A percentile compares a stretch with the other conserved stretches of the same genome.
These are phyloP conservation scores for Knoxdaviesia capensis DNA, from an alignment of 2,329 filamentous ascomycete species.

Conservation along the genomic window DNA sequence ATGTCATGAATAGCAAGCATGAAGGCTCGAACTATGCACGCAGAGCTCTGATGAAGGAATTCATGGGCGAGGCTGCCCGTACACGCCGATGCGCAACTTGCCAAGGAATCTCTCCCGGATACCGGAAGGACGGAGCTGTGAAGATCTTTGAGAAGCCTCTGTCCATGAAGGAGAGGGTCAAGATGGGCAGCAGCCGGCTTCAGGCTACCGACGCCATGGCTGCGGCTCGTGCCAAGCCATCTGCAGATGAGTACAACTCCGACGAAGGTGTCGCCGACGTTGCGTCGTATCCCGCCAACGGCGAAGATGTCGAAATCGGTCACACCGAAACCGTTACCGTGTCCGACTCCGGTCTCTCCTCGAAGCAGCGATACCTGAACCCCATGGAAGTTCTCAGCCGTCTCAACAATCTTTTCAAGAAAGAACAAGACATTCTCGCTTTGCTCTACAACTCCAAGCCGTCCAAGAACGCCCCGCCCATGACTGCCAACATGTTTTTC, in stretches of 20 bases:
- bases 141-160: conserved; percentile 86
- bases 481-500: conserved; percentile 89
- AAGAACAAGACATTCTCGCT: conserved; percentile 65
- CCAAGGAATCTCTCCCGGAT: conserved; percentile 55
- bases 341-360: conserved; percentile 12
- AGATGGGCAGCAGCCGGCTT: conserved; percentile 52
- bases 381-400: conserved; percentile 67
- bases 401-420: conserved; percentile 61
- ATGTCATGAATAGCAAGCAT: conserved; percentile 48
- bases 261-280: conserved; percentile 57
- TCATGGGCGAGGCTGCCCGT: conserved; percentile 52
- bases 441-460: conserved; percentile 71
- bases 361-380: conserved; percentile 53
- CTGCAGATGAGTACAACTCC: conserved; percentile 22
- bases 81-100: conserved; percentile 48
- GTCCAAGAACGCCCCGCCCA: conserved; percentile 28
- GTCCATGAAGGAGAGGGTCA: conserved; percentile 50
- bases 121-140: conserved; percentile 74
- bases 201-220: conserved; percentile 52
- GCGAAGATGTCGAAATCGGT: conserved; percentile 19
- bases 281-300: conserved; percentile 25
- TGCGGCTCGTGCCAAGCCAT: conserved; percentile 7
- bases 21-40: conserved; percentile 66
- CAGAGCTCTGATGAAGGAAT: conserved; percentile 57
- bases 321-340: conserved; percentile 14